Conservation (phyloP, 2,329 filamentous ascomycete genomes). For the Sclerotinia sclerotiorum region DNA sequence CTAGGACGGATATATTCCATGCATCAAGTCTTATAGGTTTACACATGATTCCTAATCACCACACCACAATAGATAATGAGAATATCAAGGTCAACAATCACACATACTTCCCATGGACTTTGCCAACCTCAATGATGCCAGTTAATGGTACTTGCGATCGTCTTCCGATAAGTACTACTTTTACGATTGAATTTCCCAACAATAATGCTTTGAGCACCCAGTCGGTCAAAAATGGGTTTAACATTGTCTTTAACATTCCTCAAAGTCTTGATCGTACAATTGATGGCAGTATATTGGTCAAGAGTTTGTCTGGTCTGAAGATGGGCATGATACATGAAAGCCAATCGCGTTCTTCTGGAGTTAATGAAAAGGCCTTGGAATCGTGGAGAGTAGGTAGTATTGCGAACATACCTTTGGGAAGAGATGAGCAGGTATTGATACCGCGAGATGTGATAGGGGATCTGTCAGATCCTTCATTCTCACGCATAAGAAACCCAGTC, state of each 20-base stretch:
- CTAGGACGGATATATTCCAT: constrained; percentile 80
- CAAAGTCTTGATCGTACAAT: constrained; percentile 50
- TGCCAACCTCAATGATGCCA: constrained; percentile 74
- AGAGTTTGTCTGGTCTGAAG: constrained; percentile 57
- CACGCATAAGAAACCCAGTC: constrained; percentile 69
- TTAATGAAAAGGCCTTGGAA: constrained; percentile 43
- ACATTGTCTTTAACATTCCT: constrained; percentile 46
- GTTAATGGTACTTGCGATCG: constrained; percentile 73
- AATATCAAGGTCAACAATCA: constrained; percentile 54
- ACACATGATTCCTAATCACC: constrained; percentile 71
- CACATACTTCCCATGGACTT: constrained; percentile 89
- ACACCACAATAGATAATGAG: constrained; percentile 44
- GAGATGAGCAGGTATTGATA: constrained; percentile 84
- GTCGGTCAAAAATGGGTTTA: constrained; percentile 30
- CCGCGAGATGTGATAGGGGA: constrained; percentile 73
- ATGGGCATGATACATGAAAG: constrained; percentile 68
- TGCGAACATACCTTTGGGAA: constrained; percentile 76
- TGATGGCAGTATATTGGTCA: constrained; percentile 49
- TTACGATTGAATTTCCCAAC: constrained; percentile 63
- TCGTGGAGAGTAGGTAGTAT: constrained; percentile 75
- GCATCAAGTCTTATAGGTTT: constrained; percentile 82
- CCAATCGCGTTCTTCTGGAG: constrained; percentile 40
- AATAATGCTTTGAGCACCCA: constrained; percentile 41
- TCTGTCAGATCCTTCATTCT: constrained; percentile 81
- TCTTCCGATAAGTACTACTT: constrained; percentile 68